phyloP scores from a whole-genome alignment of 352 stramenopile genomes.

The Phytophthora pinifolia region DNA sequence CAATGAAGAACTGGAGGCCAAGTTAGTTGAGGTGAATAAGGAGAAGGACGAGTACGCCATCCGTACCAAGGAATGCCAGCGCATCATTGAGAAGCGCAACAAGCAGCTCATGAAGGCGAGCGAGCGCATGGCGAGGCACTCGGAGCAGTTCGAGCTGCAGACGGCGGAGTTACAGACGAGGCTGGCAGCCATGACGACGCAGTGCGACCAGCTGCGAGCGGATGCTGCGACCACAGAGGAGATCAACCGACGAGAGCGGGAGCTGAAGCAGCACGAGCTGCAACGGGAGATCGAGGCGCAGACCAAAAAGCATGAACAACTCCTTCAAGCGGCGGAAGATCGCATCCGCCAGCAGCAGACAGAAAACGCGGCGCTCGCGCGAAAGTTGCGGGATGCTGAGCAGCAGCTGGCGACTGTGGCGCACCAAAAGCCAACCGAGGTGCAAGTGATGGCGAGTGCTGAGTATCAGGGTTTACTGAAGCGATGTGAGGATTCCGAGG shows the following conservation, averaged over 20 bases:
- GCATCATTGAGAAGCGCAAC: slow-evolving; percentile 86
- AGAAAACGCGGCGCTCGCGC: slow-evolving; percentile 31
- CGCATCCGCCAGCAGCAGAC: slow-evolving; percentile 17
- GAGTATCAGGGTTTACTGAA: slow-evolving; percentile 64
- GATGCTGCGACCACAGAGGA: slow-evolving; percentile 30
- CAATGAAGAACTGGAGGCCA: slow-evolving; percentile 35
- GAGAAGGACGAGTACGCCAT: slow-evolving; percentile 69
- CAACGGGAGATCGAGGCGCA: slow-evolving; percentile 36
- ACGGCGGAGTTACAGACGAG: slow-evolving; percentile 44
- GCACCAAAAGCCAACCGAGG: slow-evolving; percentile 22
- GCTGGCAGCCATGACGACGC: slow-evolving; percentile 30
- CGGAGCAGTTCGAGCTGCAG: slow-evolving; percentile 63
- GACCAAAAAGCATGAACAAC: slow-evolving; percentile 29
- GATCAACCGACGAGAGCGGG: slow-evolving; percentile 27
- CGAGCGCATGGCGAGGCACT: slow-evolving; percentile 61
- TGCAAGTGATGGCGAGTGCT: slow-evolving; percentile 42
- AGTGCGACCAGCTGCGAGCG: slow-evolving; percentile 40
- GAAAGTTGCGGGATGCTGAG: slow-evolving; percentile 49
- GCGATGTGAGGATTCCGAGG: slow-evolving; percentile 61
- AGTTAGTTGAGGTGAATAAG: slow-evolving; percentile 33
- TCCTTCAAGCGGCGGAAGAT: slow-evolving; percentile 22
- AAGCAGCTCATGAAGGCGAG: slow-evolving; percentile 85
- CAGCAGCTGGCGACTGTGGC: slow-evolving; percentile 24
- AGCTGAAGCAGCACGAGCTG: slow-evolving; percentile 44
- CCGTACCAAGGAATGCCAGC: slow-evolving; percentile 77